A percentile compares a stretch with the other conserved stretches of the same genome.
Conservation (phyloP, 331 rosid genomes). For the Saraca asoca region DNA sequence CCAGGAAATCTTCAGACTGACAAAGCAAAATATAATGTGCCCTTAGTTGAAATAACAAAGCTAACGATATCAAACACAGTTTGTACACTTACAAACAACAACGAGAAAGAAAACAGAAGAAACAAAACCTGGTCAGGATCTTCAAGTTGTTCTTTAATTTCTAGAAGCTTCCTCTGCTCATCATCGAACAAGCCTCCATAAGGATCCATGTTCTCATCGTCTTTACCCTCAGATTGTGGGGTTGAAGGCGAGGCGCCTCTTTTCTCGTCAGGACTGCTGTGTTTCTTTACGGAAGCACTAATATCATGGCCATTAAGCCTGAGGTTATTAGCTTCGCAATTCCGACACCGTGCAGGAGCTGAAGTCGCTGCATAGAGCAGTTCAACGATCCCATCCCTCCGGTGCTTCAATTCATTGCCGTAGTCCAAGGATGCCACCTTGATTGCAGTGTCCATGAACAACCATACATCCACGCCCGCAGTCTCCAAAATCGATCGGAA, state of each 20-base stretch:
- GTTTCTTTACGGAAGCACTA: conserved; percentile 8
- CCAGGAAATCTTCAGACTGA: conserved; percentile 79
- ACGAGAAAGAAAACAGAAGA: not conserved
- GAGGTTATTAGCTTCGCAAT: conserved; percentile 40
- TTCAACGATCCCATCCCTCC: conserved; percentile 84
- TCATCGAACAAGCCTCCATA: conserved; percentile 81
- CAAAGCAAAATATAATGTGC: not conserved
- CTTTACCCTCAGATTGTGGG: conserved; percentile 62
- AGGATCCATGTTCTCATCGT: conserved; percentile 62
- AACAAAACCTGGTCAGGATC: conserved; percentile 79
- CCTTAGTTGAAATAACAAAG: not conserved
- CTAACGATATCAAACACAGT: not conserved
- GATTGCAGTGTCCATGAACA: conserved; percentile 84
- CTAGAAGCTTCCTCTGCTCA: conserved; percentile 84
- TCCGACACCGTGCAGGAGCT: conserved; percentile 44
- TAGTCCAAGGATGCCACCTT: conserved; percentile 71
- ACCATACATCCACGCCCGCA: conserved; percentile 82
- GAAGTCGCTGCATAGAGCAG: conserved; percentile 63
- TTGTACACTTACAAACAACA: not conserved
- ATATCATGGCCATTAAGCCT: conserved; percentile 35
- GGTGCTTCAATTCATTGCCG: conserved; percentile 62
- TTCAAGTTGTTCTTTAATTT: conserved; percentile 82
- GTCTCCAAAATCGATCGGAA: conserved; percentile 73
- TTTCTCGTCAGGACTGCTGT: conserved; percentile 29
- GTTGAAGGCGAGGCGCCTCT: conserved; percentile 57